Base-by-base conservation (phyloP, 495 filamentous ascomycete species). In the Cercophora newfieldiana region DNA sequence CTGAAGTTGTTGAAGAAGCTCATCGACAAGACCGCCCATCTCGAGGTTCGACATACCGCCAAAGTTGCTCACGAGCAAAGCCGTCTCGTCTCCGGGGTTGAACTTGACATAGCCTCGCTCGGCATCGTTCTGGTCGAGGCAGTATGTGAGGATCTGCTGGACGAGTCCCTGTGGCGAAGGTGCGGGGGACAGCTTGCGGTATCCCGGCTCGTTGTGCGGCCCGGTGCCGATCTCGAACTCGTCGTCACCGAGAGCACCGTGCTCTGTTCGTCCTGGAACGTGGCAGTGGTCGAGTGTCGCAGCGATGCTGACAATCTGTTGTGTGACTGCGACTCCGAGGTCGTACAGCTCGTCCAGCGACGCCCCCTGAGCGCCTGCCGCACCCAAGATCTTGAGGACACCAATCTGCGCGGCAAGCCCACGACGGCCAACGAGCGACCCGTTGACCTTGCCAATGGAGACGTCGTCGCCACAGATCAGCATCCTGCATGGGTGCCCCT, bases 261-360 rank as follows among this genome's bases (percentile, higher is more conserved):
- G 83, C 37, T 87, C 84, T 28, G 82, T 74, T 63, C 86, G 77
- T 0, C 86, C 86, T 0, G 86, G 86, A 14, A 89, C 86, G 67
- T 89, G 86, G 74, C 86, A 89, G 68, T 88, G 85, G 72, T 89
- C 86, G 19, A 89, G 72, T 0, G 84, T 86, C 24, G 84, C 81
- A 18, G 84, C 85, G 58, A 89, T 87, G 22, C 85, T 86, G 59
- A 86, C 86, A 30, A 86, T 77, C 64, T 87, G 81, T 21, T 74
- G 72, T 37, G 83, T 84, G 51, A 86, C 78, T 30, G 82, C 78
- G 4, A 80, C 76, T 22, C 85, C 86, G 24, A 89, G 79, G 64
- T 86, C 78, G 58, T 83, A 80, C n/a, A 84, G 81, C 69, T 80
- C 75, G 28, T 87, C 86, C 49, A 87, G 82, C 14, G 80, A 76